phyloP scores from a whole-genome alignment of 306 rosid genomes.

The Pyrus betulifolia region DNA sequence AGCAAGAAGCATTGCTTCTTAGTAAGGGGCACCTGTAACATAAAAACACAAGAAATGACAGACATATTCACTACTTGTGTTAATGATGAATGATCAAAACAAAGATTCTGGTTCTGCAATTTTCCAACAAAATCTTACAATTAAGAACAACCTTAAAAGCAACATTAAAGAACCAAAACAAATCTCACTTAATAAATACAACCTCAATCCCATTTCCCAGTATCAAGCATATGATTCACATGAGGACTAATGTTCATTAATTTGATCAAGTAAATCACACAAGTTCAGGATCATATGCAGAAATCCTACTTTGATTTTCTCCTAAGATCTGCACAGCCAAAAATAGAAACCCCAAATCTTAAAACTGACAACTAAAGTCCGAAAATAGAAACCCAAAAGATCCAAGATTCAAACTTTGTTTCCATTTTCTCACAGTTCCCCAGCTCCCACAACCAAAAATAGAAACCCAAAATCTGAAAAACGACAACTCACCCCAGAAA shows the following conservation, averaged over 20 bases:
- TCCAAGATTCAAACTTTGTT: not conserved
- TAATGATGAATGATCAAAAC: not conserved
- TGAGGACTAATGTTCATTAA: not conserved
- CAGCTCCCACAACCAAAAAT: not conserved
- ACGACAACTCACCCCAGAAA: slow-evolving; percentile 32
- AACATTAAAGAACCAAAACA: not conserved
- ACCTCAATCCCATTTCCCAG: not conserved
- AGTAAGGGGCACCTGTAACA: slow-evolving; percentile 56
- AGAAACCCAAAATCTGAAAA: not conserved
- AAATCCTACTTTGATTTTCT: not conserved
- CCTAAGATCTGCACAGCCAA: not conserved
- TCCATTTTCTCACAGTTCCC: not conserved
- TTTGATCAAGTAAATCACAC: not conserved
- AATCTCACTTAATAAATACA: not conserved
- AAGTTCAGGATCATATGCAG: not conserved
- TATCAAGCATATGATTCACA: not conserved
- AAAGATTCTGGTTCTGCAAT: not conserved
- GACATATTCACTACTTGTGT: not conserved
- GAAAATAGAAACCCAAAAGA: not conserved
- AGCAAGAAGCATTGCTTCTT: slow-evolving; percentile 62
- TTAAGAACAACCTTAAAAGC: not conserved
- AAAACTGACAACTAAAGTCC: too few species aligned
- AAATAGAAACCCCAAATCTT: not conserved
- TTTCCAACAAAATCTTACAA: not conserved
- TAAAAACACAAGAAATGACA: not conserved